phyloP scores from a whole-genome alignment of 2,329 filamentous ascomycete species.

The Cladosporium sp. region DNA sequence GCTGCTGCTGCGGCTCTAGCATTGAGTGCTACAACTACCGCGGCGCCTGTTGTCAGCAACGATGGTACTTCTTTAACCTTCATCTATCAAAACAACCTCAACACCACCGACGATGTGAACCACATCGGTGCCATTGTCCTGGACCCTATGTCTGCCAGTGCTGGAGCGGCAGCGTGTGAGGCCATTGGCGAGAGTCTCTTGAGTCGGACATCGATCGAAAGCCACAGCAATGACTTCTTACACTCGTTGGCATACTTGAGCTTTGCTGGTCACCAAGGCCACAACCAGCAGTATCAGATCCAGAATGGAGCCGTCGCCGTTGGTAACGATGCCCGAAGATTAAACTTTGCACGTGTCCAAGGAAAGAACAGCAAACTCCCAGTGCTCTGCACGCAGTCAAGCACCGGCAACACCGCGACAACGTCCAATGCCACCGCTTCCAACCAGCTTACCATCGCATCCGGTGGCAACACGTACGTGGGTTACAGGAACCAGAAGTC shows the following conservation, averaged over 20 bases:
- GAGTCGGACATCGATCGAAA: constrained; percentile 44
- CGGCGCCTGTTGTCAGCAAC: constrained; percentile 34
- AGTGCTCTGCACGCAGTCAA: constrained; percentile 56
- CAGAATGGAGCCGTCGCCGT: constrained; percentile 43
- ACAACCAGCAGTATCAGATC: constrained; percentile 48
- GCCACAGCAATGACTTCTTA: constrained; percentile 50
- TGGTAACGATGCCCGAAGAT: constrained; percentile 28
- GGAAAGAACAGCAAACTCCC: constrained; percentile 42
- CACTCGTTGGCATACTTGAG: constrained; percentile 50
- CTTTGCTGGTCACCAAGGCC: constrained; percentile 43
- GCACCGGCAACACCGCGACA: constrained; percentile 37
- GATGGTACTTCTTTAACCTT: constrained; percentile 51
- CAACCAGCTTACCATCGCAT: constrained; percentile 45
- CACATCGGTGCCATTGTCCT: constrained; percentile 56
- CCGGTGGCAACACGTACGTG: constrained; percentile 49
- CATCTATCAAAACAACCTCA: constrained; percentile 59
- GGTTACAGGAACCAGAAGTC: constrained; percentile 58
- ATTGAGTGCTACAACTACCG: constrained; percentile 17
- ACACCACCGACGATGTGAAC: constrained; percentile 55
- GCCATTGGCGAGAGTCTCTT: constrained; percentile 53
- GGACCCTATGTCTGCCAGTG: constrained; percentile 44
- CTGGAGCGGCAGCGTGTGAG: constrained; percentile 49
- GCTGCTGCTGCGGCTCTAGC: constrained; percentile 23
- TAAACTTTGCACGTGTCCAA: constrained; percentile 40
- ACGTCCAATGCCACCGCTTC: constrained; percentile 39